A percentile compares a stretch with the other conserved stretches of the same genome.
phyloP scores from a whole-genome alignment of 2,329 filamentous ascomycete species.

The Epicoccum nigrum region DNA sequence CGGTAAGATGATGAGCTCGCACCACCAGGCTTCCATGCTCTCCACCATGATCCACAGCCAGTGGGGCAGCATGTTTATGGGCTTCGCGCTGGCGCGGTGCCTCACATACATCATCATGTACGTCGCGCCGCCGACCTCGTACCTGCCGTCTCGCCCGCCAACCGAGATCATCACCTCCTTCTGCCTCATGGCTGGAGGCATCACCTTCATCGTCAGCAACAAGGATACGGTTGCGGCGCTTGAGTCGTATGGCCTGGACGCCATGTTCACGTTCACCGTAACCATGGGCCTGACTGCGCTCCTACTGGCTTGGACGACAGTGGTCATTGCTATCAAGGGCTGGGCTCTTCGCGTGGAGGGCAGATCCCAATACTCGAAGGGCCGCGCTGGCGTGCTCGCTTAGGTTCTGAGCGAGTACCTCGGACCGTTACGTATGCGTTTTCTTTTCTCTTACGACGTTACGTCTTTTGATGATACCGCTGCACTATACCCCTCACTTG shows the following conservation, averaged over 20 bases:
- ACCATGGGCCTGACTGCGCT: constrained; percentile 82
- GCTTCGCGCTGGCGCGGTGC: constrained; percentile 77
- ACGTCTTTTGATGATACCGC: constrained; percentile 34
- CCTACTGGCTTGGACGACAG: constrained; percentile 82
- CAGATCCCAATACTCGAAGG: constrained; percentile 31
- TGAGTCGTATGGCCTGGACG: constrained; percentile 76
- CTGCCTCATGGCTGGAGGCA: constrained; percentile 82
- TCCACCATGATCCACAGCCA: constrained; percentile 93
- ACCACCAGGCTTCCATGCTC: constrained; percentile 82
- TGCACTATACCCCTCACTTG: constrained; percentile 41
- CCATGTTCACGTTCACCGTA: constrained; percentile 93
- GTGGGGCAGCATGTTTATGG: constrained; percentile 86
- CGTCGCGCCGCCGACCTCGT: constrained; percentile 78
- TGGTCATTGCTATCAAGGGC: constrained; percentile 82
- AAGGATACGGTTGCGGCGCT: constrained; percentile 78
- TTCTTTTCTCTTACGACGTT: constrained; percentile 23
- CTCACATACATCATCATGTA: constrained; percentile 82
- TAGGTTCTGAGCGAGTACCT: constrained; percentile 16
- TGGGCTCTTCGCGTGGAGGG: constrained; percentile 66
- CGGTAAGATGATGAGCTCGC: constrained; percentile 93
- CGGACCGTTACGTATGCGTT: no score
- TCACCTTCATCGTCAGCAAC: constrained; percentile 91
- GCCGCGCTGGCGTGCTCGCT: constrained; percentile 35
- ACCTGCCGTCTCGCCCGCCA: constrained; percentile 82
- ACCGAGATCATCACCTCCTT: constrained; percentile 89